Evolutionary conservation across 305 asterid species (phyloP).

Genomic region (Solanum aculeatissimum): DNA sequence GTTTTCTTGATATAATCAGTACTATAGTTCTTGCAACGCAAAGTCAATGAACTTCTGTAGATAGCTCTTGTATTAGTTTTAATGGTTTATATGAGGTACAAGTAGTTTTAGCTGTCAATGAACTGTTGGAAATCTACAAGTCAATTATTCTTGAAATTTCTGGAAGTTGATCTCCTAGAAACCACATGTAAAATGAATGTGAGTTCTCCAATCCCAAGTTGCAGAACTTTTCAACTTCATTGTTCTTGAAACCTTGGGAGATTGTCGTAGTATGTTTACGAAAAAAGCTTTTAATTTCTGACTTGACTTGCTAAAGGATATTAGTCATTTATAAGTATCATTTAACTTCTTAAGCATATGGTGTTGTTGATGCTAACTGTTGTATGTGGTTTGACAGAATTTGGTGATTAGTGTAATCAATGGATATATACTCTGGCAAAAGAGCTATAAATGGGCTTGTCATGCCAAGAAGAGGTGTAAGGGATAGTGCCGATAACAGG

Average conservation of each 20-base stretch:
- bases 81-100: background rate
- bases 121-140: background rate
- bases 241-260: background rate
- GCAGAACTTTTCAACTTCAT: background rate
- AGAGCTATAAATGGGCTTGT: conserved; percentile 23
- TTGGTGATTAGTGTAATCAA: background rate
- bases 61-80: background rate
- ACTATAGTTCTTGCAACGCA: background rate
- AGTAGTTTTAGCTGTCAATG: background rate
- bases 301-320: background rate
- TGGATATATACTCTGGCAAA: conserved; percentile 46
- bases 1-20: background rate
- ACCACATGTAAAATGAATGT: background rate
- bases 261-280: background rate
- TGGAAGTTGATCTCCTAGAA: background rate
- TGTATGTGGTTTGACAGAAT: background rate
- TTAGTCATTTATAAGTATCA: background rate
- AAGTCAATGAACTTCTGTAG: background rate
- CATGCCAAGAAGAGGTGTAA: conserved; percentile 33
- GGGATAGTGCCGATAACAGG: conserved; percentile 13
- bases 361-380: background rate
- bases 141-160: background rate
- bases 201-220: background rate
- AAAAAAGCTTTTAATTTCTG: background rate
- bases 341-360: background rate